phyloP scores from a whole-genome alignment of 345 rosid genomes.

The Brassica rapa region DNA sequence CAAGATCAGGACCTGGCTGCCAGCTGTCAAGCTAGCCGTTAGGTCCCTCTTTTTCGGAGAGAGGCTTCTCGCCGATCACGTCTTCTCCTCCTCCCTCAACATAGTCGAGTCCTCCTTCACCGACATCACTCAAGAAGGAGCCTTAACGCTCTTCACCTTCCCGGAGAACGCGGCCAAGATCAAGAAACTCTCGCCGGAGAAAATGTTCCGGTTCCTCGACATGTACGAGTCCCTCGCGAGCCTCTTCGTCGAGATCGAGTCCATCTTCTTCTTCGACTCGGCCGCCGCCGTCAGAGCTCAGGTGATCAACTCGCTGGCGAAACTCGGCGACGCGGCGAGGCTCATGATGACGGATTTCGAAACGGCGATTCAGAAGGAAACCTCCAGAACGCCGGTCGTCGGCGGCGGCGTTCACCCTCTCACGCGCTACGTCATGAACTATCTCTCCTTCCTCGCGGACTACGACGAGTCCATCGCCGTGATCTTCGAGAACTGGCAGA shows the following conservation, averaged over 20 bases:
- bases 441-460: slow-evolving; percentile 64
- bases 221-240: slow-evolving; percentile 68
- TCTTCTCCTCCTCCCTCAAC: slow-evolving; percentile 57
- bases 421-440: slow-evolving; percentile 80
- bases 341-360: slow-evolving; percentile 63
- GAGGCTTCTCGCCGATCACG: slow-evolving; percentile 71
- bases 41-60: slow-evolving; percentile 64
- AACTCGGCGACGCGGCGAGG: slow-evolving; percentile 57
- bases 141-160: slow-evolving; percentile 54
- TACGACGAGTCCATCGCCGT: slow-evolving; percentile 54
- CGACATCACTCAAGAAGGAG: slow-evolving; percentile 75
- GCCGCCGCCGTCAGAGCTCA: slow-evolving; percentile 52
- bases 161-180: slow-evolving; percentile 56
- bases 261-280: slow-evolving; percentile 60
- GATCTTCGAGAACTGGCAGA: slow-evolving; percentile 55
- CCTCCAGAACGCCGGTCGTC: slow-evolving; percentile 48
- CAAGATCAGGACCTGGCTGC: slow-evolving; percentile 68
- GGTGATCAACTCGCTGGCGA: slow-evolving; percentile 54
- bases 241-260: slow-evolving; percentile 59
- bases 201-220: slow-evolving; percentile 68
- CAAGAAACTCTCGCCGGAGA: slow-evolving; percentile 64
- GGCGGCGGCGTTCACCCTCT: slow-evolving; percentile 87
- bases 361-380: slow-evolving; percentile 59
- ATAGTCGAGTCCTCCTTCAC: slow-evolving; percentile 63
- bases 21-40: slow-evolving; percentile 58